phyloP scores from a whole-genome alignment of 2,329 filamentous ascomycete genomes.

The Ceratocystis colombiana region DNA sequence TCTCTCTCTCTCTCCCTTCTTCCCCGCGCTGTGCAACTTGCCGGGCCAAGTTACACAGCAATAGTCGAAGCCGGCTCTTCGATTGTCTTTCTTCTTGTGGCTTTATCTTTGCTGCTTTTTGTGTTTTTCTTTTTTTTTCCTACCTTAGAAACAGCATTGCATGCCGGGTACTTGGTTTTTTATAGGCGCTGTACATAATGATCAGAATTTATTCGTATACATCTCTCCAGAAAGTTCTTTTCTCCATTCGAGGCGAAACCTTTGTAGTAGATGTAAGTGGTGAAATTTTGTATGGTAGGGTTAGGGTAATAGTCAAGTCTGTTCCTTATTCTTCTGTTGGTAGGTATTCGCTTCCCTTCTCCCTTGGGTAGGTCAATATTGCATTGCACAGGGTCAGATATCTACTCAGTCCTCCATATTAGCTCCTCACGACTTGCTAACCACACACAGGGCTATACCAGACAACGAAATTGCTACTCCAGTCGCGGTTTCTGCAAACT shows the following conservation, averaged over 20 bases:
- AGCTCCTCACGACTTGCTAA: conserved; percentile 43
- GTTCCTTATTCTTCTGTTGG: no score
- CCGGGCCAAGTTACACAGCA: conserved; percentile 14
- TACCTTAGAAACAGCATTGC: conserved; percentile 16
- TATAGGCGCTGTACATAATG: background rate
- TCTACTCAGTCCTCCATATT: conserved; percentile 21
- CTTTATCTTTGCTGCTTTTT: conserved; percentile 7
- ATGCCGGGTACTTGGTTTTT: conserved; percentile 6
- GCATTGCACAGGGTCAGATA: no score
- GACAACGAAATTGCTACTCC: conserved; percentile 70
- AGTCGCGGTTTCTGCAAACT: conserved; percentile 61
- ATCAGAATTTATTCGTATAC: background rate
- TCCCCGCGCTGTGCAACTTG: conserved; percentile 2
- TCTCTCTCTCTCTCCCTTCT: background rate
- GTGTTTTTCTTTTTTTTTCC: conserved; percentile 15
- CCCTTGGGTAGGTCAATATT: no score
- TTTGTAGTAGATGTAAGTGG: no score
- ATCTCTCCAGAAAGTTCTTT: no score
- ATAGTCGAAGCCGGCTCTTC: conserved; percentile 3
- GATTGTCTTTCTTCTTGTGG: background rate
- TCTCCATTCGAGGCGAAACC: no score
- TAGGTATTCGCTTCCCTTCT: no score
- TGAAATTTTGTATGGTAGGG: no score
- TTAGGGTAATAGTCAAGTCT: no score
- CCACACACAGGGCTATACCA: conserved; percentile 76